phyloP scores from a whole-genome alignment of 2,329 filamentous ascomycete species.

The Colletotrichum spinosum region DNA sequence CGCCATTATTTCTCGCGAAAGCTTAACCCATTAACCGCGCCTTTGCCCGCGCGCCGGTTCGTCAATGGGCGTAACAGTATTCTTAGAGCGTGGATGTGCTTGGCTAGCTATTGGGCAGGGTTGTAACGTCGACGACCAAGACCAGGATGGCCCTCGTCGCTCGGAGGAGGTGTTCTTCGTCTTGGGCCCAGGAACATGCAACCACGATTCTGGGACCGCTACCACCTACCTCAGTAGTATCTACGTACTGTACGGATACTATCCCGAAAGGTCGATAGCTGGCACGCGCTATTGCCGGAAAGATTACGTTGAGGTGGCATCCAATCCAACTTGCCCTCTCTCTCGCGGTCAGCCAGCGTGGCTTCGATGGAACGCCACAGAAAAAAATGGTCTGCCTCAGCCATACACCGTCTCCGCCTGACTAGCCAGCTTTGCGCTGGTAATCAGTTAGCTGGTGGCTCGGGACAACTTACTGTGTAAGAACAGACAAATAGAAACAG shows the following conservation, averaged over 20 bases:
- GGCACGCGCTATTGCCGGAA: not conserved
- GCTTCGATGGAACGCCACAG: constrained; percentile 9
- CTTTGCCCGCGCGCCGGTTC: no score
- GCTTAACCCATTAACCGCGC: constrained; percentile 24
- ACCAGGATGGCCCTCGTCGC: no score
- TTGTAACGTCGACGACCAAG: not conserved
- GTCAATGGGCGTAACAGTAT: no score
- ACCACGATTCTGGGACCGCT: constrained; percentile 12
- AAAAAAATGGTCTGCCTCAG: not conserved
- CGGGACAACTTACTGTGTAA: no score
- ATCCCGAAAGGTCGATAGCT: not conserved
- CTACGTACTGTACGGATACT: not conserved
- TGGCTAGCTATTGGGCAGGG: no score
- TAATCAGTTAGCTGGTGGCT: no score
- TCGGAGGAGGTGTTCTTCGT: no score
- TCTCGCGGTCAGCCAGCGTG: not conserved
- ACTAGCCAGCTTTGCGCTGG: no score
- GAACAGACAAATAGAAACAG: no score
- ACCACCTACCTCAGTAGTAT: not conserved
- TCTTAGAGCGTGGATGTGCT: no score
- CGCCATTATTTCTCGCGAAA: not conserved
- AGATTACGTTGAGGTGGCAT: constrained; percentile 14
- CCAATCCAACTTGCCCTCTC: constrained; percentile 8
- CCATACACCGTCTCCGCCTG: no score
- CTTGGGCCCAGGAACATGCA: constrained; percentile 29